Percentiles rank a stretch among this genome's conserved stretches.
phyloP scores from a whole-genome alignment of 1,284 basidiomycete species.

The Ganoderma meredithae region DNA sequence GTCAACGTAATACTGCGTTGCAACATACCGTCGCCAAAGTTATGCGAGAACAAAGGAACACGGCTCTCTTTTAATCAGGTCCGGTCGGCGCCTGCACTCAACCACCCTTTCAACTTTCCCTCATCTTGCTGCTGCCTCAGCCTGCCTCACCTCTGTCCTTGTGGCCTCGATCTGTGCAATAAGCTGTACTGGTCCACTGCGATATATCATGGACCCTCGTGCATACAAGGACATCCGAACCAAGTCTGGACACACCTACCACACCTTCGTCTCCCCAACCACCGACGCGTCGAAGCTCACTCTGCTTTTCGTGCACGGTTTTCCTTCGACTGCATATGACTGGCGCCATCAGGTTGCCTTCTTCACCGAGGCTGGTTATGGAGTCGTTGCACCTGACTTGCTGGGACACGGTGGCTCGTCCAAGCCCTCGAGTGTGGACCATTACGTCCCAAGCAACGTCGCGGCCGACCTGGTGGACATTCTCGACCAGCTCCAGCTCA shows the following conservation, averaged over 20 bases:
- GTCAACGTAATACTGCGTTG: neutral
- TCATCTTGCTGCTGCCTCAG: neutral
- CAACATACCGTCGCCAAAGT: neutral
- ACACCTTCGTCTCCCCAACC: conserved; percentile 43
- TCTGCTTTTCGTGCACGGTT: conserved; percentile 57
- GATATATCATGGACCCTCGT: conserved; percentile 39
- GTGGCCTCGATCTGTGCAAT: conserved; percentile 2
- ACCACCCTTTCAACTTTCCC: neutral
- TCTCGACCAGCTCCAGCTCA: conserved; percentile 47
- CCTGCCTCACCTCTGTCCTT: neutral
- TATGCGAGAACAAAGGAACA: neutral
- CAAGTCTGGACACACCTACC: conserved; percentile 49
- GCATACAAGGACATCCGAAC: conserved; percentile 46
- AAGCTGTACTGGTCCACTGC: neutral
- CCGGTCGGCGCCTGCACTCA: neutral
- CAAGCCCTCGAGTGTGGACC: conserved; percentile 51
- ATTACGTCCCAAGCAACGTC: conserved; percentile 50
- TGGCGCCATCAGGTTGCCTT: conserved; percentile 55
- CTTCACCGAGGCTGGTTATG: conserved; percentile 53
- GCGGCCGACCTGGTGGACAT: conserved; percentile 56
- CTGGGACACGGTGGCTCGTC: conserved; percentile 61
- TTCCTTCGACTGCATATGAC: conserved; percentile 52
- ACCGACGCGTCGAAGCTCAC: conserved; percentile 42
- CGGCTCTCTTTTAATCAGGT: neutral
- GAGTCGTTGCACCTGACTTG: conserved; percentile 61